Conservation (phyloP, 176 grass and related monocot species). For the Saccharum spontaneum region DNA sequence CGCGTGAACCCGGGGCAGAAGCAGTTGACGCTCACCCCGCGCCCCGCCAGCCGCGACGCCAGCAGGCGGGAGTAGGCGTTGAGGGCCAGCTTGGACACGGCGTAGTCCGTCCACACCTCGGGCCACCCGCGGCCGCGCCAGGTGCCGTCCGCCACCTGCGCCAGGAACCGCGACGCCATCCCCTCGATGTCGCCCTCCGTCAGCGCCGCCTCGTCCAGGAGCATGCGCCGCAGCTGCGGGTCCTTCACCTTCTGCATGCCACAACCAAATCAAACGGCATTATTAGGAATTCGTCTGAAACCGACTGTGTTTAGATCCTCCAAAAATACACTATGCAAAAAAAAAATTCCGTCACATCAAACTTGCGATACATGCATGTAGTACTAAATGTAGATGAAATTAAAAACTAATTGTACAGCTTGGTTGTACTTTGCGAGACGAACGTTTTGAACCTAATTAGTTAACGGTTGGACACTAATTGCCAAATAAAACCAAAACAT, state of each 20-base stretch:
- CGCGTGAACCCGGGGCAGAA: slow-evolving; percentile 95
- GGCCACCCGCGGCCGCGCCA: slow-evolving; percentile 81
- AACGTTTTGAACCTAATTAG: too few relatives aligned
- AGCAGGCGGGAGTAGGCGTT: slow-evolving; percentile 83
- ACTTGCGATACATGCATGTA: too few relatives aligned
- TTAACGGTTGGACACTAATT: too few relatives aligned
- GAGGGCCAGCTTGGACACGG: slow-evolving; percentile 89
- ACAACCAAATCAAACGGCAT: not conserved
- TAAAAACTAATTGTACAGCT: too few relatives aligned
- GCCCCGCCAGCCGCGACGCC: slow-evolving; percentile 49
- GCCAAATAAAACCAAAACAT: too few relatives aligned
- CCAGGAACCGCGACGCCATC: slow-evolving; percentile 76
- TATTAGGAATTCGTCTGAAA: too few relatives aligned
- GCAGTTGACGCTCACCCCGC: slow-evolving; percentile 79
- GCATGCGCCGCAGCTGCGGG: slow-evolving; percentile 29
- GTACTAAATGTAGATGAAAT: too few relatives aligned
- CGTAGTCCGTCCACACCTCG: slow-evolving; percentile 91
- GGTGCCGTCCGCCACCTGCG: slow-evolving; percentile 59
- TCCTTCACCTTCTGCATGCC: slow-evolving; percentile 62
- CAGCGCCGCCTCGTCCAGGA: slow-evolving; percentile 65
- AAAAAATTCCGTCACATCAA: too few relatives aligned
- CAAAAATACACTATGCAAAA: too few relatives aligned
- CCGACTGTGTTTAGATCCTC: too few relatives aligned
- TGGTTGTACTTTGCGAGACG: too few relatives aligned
- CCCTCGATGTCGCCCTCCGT: slow-evolving; percentile 49